Percentiles rank a stretch among this genome's conserved stretches.
These are phyloP conservation scores for Pterocarpus santalinus DNA, from an alignment of 306 rosid species.

Conservation along the genomic window DNA sequence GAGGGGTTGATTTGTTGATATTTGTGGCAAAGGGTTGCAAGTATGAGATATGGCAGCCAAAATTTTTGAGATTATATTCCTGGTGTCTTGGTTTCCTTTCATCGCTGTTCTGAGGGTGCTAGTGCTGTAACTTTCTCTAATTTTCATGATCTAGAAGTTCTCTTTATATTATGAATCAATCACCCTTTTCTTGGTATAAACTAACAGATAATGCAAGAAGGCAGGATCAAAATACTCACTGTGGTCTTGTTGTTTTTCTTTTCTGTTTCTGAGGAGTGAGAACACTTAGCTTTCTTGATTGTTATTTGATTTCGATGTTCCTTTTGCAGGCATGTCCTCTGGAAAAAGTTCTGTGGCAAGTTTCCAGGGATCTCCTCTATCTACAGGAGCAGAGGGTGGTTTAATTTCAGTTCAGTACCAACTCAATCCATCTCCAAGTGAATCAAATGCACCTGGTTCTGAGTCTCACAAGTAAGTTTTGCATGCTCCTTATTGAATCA, in stretches of 20 bases:
- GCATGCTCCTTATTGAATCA: conserved; percentile 19
- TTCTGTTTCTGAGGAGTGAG: background rate
- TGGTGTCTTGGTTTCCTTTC: background rate
- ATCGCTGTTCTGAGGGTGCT: background rate
- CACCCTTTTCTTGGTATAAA: background rate
- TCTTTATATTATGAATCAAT: background rate
- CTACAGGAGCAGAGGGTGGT: conserved; percentile 58
- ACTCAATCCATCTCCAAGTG: conserved; percentile 61
- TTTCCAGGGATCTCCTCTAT: conserved; percentile 71
- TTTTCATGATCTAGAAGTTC: background rate
- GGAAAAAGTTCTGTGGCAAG: conserved; percentile 51
- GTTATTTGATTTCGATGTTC: conserved; percentile 5
- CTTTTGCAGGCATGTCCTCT: conserved; percentile 69
- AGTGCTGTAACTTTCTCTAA: background rate
- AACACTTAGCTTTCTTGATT: background rate
- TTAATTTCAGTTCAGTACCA: conserved; percentile 67
- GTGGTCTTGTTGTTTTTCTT: background rate
- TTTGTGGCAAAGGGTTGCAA: no score
- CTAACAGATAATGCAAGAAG: conserved; percentile 7
- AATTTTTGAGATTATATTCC: no score
- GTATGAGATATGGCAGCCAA: no score
- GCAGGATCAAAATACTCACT: background rate
- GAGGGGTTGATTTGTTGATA: background rate
- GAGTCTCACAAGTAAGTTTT: conserved; percentile 69
- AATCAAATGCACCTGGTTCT: conserved; percentile 60